Evolutionary conservation across 2,329 filamentous ascomycete genomes (phyloP), one percentile per base, ranked within the genome.

Genomic region (Didymella sp.): DNA sequence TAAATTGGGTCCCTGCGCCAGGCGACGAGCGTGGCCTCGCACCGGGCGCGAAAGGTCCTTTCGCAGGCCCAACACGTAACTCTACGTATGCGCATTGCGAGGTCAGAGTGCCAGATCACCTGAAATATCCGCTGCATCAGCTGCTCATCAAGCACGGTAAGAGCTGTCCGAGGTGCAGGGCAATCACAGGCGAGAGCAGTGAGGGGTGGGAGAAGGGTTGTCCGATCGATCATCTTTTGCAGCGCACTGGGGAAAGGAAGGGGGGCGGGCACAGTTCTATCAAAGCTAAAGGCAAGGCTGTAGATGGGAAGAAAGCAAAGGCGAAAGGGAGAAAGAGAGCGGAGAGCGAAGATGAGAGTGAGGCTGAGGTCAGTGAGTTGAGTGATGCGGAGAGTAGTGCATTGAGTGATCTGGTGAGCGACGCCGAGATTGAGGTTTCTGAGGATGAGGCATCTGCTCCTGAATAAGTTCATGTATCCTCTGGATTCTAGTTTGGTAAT

Each of bases 131-230:
- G 15, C 77, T 89, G 7, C 86, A 88, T 72, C 80, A 86, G 59
- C 75, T 88, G 15, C 77, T 88, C 43, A 86, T 88, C 61, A 80
- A 78, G 43, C 86, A 89, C 71, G 86, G 86, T 2, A 88, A 86
- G 69, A 78, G 73, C 9, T 89, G 86, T 74, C 82, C 83, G 0
- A 74, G 85, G 40, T 89, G 86, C 68, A 77, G 83, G 41, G 86
- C 86, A 0, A 81, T 81, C 1, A 91, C 88, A 0, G 83, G 84
- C 0, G 79, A 84, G 61, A 82, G 82, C 1, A 88, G 83, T 46
- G 81, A 82, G 24, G 84, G 82, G 0, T 91, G 89, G 87, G 80
- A 86, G 3, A 77, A 85, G 15, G 83, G 83, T 0, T 89, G 87
- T 75, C 81, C 83, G 8, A 87, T 89, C 68, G 87, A 89, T 48